Evolutionary conservation across 345 rosid genomes (phyloP), one percentile per base, ranked within the genome.

Genomic region (Eutrema japonicum): DNA sequence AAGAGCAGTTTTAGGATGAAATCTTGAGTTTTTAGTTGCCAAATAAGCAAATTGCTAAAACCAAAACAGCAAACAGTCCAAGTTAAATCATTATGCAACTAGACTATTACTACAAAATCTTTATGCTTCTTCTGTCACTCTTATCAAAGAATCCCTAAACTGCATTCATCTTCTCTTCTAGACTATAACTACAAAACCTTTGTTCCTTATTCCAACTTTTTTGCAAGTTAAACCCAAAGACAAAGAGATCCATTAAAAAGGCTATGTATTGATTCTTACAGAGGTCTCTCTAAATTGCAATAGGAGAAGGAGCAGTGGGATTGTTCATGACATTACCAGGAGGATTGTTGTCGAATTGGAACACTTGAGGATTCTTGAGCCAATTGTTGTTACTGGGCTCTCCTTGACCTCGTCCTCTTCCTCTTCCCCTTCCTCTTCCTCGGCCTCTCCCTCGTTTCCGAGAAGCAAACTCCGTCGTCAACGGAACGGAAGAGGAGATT

Each of bases 401-500:
- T 18, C n/a, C 64, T 63, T 78, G 67, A 49, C 81, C 89, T 79
- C 76, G 77, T 38, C 88, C 94, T 52, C 85, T 73, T 42, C 91
- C 93, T 12, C 82, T 74, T 38, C 91, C 93, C 16, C 82, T 80
- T 60, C 89, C 85, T 86, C 90, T 78, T 0, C 73, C 78, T 51
- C 85, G 76, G 11, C 86, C 95, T 78, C 83, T 79, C 14, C 91
- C 93, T 13, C 81, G 82, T 75, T 85, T 85, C 87, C 88, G 82
- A 7, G 83, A 37, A 7, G 87, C 66, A 67, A 75, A 76, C 11
- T 84, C 88, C 56, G 87, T 85, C 2, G 84, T n/a, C 77, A 90
- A 58, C 0, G 98, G 99, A 68, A 92, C 78, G 9, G 98, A 87
- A 3, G 97, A 81, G 0, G 99, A 92, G 71, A 95, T 87, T 10